Percentiles rank a stretch among this genome's conserved stretches.
Conservation (phyloP, 495 filamentous ascomycete species). For the Xylaria curta region DNA sequence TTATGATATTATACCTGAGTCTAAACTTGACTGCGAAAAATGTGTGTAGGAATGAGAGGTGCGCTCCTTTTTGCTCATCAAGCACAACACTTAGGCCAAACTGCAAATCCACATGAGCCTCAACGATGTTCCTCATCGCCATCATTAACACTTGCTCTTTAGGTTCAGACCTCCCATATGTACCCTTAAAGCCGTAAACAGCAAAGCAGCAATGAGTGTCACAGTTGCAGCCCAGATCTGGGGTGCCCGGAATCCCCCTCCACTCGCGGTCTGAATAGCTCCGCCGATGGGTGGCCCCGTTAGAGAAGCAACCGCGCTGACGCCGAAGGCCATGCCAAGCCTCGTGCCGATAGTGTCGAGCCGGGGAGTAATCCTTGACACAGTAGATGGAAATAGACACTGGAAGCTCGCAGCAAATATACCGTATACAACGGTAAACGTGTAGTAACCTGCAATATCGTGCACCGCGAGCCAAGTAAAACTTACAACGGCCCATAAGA, state of each 20-base stretch:
- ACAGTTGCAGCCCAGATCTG: conserved; percentile 62
- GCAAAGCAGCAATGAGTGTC: conserved; percentile 46
- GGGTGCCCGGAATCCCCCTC: conserved; percentile 62
- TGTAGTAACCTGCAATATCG: conserved; percentile 55
- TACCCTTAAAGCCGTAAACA: conserved; percentile 56
- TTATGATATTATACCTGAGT: background rate
- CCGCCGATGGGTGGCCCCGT: conserved; percentile 75
- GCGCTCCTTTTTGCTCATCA: background rate
- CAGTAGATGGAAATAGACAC: conserved; percentile 65
- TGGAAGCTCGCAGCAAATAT: conserved; percentile 66
- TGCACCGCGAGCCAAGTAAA: conserved; percentile 68
- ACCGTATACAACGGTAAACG: conserved; percentile 68
- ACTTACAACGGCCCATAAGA: conserved; percentile 58
- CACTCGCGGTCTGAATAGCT: conserved; percentile 53
- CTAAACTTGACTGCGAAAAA: background rate
- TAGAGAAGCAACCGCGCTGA: conserved; percentile 67
- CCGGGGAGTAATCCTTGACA: conserved; percentile 66
- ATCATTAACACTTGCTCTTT: conserved; percentile 1
- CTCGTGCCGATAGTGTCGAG: conserved; percentile 66
- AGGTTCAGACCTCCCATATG: conserved; percentile 31
- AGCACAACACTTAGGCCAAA: conserved; percentile 30
- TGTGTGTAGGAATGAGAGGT: background rate
- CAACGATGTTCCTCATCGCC: background rate
- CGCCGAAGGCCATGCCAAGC: conserved; percentile 73
- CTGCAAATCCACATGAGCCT: conserved; percentile 25